phyloP scores from a whole-genome alignment of 163 green algal species.

The Chlamydomonas reinhardtii region DNA sequence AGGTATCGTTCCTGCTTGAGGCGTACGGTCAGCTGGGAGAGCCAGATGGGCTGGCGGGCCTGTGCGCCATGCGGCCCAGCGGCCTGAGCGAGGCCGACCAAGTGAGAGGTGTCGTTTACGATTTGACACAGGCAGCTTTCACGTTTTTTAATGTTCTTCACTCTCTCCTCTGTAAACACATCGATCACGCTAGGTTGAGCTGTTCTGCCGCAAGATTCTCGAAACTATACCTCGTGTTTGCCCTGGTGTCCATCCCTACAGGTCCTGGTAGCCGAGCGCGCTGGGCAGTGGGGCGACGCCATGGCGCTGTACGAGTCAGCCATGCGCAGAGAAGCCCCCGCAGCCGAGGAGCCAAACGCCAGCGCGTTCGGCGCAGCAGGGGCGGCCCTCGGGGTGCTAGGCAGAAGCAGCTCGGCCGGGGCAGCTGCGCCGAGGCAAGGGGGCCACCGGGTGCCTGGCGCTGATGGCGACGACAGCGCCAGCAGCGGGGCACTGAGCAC shows the following conservation, averaged over 20 bases:
- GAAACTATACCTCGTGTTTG: too few relatives aligned
- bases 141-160: too few relatives aligned
- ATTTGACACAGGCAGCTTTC: too few relatives aligned
- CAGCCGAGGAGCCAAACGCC: background rate
- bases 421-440: background rate
- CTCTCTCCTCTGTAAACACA: too few relatives aligned
- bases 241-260: background rate
- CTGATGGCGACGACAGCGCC: background rate
- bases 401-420: background rate
- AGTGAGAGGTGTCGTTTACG: background rate
- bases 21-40: conserved; percentile 94
- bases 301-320: conserved; percentile 83
- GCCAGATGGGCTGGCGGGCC: conserved; percentile 89
- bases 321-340: conserved; percentile 1
- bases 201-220: too few relatives aligned
- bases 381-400: background rate
- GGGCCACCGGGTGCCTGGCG: background rate
- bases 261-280: conserved; percentile 89
- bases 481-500: background rate
- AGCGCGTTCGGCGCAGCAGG: background rate
- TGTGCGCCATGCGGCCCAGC: conserved; percentile 78
- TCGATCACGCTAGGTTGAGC: too few relatives aligned
- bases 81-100: conserved; percentile 36
- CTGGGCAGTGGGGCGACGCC: conserved; percentile 90
- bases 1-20: conserved; percentile 89